Evolutionary conservation across 1,284 basidiomycete genomes (phyloP).

Genomic region (Cutaneotrichosporon sp.): DNA sequence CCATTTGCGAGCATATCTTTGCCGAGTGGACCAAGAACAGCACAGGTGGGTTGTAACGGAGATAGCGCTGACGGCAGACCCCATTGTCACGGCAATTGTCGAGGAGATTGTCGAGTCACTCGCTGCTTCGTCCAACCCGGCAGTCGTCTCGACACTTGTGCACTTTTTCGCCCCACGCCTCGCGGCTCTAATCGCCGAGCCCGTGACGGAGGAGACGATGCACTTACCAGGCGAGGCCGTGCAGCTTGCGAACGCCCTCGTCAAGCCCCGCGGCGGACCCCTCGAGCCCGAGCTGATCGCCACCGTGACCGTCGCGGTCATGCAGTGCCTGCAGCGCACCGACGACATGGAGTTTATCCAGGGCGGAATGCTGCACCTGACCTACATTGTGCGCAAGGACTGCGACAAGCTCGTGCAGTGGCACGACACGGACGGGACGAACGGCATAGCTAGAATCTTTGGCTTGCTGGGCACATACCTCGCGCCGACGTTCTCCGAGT

Average conservation of each 20-base stretch:
- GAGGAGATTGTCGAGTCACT: conserved; percentile 73
- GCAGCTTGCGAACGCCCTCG: conserved; percentile 67
- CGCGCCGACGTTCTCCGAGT: conserved; percentile 59
- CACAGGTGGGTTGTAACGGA: conserved; percentile 55
- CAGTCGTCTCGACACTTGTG: conserved; percentile 53
- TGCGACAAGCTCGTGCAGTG: conserved; percentile 70
- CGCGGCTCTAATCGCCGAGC: conserved; percentile 58
- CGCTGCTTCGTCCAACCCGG: conserved; percentile 52
- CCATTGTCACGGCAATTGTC: conserved; percentile 78
- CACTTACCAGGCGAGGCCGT: conserved; percentile 68
- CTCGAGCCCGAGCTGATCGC: conserved; percentile 73
- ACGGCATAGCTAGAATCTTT: conserved; percentile 69
- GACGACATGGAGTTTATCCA: conserved; percentile 82
- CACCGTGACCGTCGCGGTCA: conserved; percentile 66
- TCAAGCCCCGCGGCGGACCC: conserved; percentile 58
- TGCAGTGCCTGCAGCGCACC: conserved; percentile 59
- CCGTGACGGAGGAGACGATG: conserved; percentile 60
- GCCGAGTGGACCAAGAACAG: conserved; percentile 79
- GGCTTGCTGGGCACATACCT: conserved; percentile 69
- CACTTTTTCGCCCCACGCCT: conserved; percentile 67
- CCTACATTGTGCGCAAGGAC: conserved; percentile 80
- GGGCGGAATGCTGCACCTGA: conserved; percentile 76
- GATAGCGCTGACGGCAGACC: conserved; percentile 56
- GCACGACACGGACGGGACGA: conserved; percentile 61
- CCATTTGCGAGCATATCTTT: conserved; percentile 61